Conservation (phyloP, 164 flowering plant genomes). For the Liquidambar formosana region DNA sequence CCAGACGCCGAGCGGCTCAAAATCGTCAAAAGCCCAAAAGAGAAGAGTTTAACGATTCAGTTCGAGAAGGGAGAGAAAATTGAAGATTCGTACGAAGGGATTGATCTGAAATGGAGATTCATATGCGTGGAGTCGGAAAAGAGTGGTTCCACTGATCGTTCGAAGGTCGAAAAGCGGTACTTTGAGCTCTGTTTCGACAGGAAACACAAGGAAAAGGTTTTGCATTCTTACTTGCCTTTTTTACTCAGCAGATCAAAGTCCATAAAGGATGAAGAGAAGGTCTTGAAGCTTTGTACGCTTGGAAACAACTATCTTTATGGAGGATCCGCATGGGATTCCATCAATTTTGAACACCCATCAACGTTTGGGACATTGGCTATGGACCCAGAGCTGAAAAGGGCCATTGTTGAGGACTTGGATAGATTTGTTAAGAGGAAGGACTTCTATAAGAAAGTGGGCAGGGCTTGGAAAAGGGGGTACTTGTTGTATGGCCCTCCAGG, state of each 20-base stretch:
- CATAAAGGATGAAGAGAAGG: constrained; percentile 26
- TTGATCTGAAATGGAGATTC: constrained; percentile 32
- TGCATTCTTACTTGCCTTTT: constrained; percentile 35
- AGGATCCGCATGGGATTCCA: constrained; percentile 17
- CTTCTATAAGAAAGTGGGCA: constrained; percentile 27
- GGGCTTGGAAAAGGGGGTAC: constrained; percentile 29
- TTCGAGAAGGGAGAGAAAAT: constrained; percentile 31
- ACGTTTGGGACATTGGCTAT: constrained; percentile 32
- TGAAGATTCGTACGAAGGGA: constrained; percentile 24
- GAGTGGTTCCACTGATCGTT: too few species aligned
- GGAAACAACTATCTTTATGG: not conserved
- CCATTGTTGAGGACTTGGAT: constrained; percentile 23
- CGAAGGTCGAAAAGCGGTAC: constrained; percentile 7
- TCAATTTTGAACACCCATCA: constrained; percentile 31
- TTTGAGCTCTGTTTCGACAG: constrained; percentile 42
- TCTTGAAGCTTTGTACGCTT: constrained; percentile 35
- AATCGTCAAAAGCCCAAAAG: constrained; percentile 28
- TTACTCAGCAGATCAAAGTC: constrained; percentile 21
- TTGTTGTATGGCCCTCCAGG: constrained; percentile 27
- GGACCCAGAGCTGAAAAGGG: constrained; percentile 20
- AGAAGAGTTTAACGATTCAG: constrained; percentile 13
- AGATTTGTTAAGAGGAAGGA: constrained; percentile 30
- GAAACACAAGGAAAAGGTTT: constrained; percentile 24
- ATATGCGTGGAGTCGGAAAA: constrained; percentile 12
- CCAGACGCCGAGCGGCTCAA: constrained; percentile 21